Evolutionary conservation across 108 stramenopile species (phyloP).

Genomic region (Chaetoceros tenuissimus): DNA sequence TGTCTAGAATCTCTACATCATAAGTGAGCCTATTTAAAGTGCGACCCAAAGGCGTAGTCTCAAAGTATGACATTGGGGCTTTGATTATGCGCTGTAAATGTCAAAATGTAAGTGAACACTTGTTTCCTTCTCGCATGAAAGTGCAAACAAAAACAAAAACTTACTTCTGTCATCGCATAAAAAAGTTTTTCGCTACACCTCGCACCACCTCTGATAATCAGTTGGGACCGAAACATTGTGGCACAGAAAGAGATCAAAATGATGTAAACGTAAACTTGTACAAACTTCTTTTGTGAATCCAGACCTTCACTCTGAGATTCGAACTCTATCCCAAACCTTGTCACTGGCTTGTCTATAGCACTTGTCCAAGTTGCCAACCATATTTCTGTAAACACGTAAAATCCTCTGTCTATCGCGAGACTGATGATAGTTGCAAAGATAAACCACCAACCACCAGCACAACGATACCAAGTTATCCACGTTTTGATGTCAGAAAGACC

Average conservation of each 20-base stretch:
- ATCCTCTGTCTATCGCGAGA: slow-evolving; percentile 60
- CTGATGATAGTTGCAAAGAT: slow-evolving; percentile 28
- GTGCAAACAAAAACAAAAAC: not conserved
- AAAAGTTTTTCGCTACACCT: slow-evolving; percentile 17
- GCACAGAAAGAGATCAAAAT: slow-evolving; percentile 35
- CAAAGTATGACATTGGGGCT: slow-evolving; percentile 87
- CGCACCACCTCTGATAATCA: slow-evolving; percentile 36
- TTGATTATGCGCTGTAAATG: slow-evolving; percentile 30
- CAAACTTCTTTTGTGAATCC: slow-evolving; percentile 50
- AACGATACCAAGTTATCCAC: slow-evolving; percentile 76
- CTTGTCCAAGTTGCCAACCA: slow-evolving; percentile 80
- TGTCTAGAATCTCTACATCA: slow-evolving; percentile 79
- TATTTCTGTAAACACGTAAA: slow-evolving; percentile 73
- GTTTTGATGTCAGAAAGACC: slow-evolving; percentile 55
- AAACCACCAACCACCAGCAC: slow-evolving; percentile 65
- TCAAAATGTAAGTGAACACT: not conserved
- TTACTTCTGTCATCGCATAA: slow-evolving; percentile 20
- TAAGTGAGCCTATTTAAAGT: slow-evolving; percentile 90
- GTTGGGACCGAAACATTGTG: slow-evolving; percentile 42
- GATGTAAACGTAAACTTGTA: slow-evolving; percentile 48
- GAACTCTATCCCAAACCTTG: slow-evolving; percentile 41
- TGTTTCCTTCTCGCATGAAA: not conserved
- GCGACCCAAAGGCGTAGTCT: slow-evolving; percentile 90
- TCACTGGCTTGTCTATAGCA: slow-evolving; percentile 30
- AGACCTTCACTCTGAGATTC: slow-evolving; percentile 53